Evolutionary conservation across 192 early-diverging fungal genomes (phyloP).

Genomic region (Ambispora gerdemannii): DNA sequence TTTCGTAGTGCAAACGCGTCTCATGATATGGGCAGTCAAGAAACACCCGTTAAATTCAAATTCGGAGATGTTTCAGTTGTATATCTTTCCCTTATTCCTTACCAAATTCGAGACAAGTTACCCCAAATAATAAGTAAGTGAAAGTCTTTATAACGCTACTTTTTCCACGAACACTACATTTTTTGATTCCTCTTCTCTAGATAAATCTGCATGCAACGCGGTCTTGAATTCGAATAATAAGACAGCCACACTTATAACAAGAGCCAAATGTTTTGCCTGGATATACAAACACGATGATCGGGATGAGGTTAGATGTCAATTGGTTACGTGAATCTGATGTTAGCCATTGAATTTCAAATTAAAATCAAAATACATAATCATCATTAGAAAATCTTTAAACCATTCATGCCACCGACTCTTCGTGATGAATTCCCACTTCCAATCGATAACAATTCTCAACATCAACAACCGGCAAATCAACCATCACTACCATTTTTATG

Average conservation of each 20-base stretch:
- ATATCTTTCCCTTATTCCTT: not conserved
- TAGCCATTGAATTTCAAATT: not conserved
- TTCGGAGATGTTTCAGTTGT: not conserved
- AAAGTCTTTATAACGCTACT: not conserved
- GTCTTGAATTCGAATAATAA: not conserved
- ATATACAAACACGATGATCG: slow-evolving; percentile 4
- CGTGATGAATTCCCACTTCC: no score
- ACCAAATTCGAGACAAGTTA: not conserved
- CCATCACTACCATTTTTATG: slow-evolving; percentile 22
- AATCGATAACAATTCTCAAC: no score
- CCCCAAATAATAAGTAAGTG: not conserved
- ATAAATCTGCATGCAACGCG: not conserved
- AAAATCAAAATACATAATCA: not conserved
- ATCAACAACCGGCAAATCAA: not conserved
- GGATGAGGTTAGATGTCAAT: slow-evolving; percentile 5
- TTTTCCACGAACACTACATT: not conserved
- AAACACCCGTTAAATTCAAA: not conserved
- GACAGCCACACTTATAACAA: slow-evolving; percentile 2
- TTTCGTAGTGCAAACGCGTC: not conserved
- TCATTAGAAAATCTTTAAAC: not conserved
- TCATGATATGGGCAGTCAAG: not conserved
- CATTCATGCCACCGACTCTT: no score
- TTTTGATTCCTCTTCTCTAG: not conserved
- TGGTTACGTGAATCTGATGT: not conserved
- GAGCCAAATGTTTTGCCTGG: slow-evolving; percentile 20